Evolutionary conservation across 1,284 basidiomycete species (phyloP), one percentile per base, ranked within the genome.

Genomic region (Heterobasidion occidentale): DNA sequence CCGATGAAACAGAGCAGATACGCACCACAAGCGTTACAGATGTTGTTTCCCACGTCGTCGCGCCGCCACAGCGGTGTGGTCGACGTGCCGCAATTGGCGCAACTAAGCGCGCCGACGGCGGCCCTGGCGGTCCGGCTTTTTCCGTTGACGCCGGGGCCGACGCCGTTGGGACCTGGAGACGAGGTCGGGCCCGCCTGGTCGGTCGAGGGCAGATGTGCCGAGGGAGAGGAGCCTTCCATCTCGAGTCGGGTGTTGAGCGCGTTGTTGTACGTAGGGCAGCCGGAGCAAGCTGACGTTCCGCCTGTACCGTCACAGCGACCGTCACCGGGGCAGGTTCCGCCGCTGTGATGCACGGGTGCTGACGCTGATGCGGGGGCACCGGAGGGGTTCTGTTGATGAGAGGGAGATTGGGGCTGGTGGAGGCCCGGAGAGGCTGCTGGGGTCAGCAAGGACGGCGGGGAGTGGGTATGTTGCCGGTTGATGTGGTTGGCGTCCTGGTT

Each of bases 261-360:
- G 68, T 97, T 97, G 78, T 97, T 98, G 75, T 85, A 93, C 46
- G 94, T 94, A 11, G 94, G 94, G 71, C 94, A 97, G 47, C 94
- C 94, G 62, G 88, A 84, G 70, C 94, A 98, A 60, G 90, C 88
- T 58, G 84, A 84, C 63, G 92, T 86, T 59, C 94, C 94, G 64
- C 94, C 94, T 35, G 91, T 93, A 60, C 94, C 94, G 73, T 98
- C 92, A 73, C 94, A 98, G 62, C 91, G 83, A 44, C 94, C 94
- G 72, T 95, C 94, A 58, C 94, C 94, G 7, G 94, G 94, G 71
- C 94, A 98, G 17, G 93, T 93, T 52, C 94, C 90, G 52, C 77
- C 76, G 52, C 58, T 51, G 45, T 59, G 58, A 60, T 70, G 70
- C 55, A 62, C 59, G 54, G 65, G 57, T 38, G 70, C 34, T n/a